phyloP scores from a whole-genome alignment of 129 eudicot species.

The Rutidosis leptorrhynchoides region DNA sequence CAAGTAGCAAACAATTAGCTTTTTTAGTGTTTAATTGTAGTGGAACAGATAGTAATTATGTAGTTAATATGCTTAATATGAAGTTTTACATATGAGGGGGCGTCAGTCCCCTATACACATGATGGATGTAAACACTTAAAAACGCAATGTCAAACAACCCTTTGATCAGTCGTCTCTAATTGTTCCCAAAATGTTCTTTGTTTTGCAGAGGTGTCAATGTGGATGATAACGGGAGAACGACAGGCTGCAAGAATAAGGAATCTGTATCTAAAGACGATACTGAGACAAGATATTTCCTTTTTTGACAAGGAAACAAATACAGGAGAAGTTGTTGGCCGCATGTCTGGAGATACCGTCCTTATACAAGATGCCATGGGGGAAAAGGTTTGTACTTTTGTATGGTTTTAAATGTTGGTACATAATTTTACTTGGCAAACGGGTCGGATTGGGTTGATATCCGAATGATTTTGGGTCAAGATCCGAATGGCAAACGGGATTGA shows the following conservation, averaged over 20 bases:
- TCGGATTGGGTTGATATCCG: too few relatives aligned
- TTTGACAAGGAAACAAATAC: slow-evolving; percentile 72
- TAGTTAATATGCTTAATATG: too few relatives aligned
- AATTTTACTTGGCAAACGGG: too few relatives aligned
- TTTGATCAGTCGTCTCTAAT: not conserved
- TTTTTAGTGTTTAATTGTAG: too few relatives aligned
- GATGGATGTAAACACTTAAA: too few relatives aligned
- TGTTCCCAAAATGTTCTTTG: not conserved
- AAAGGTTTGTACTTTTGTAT: slow-evolving; percentile 40
- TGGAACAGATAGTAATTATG: too few relatives aligned
- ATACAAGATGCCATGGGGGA: slow-evolving; percentile 92
- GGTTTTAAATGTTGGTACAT: slow-evolving; percentile 22
- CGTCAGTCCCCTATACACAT: too few relatives aligned
- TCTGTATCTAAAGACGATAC: slow-evolving; percentile 60
- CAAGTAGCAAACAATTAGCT: too few relatives aligned
- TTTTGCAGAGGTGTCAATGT: slow-evolving; percentile 66
- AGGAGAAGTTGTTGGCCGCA: slow-evolving; percentile 77
- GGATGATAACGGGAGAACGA: slow-evolving; percentile 93
- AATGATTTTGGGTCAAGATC: too few relatives aligned
- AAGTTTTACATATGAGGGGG: too few relatives aligned
- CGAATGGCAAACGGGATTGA: too few relatives aligned
- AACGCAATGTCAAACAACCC: not conserved
- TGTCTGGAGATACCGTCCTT: slow-evolving; percentile 73
- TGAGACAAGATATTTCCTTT: slow-evolving; percentile 60
- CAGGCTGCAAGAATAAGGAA: slow-evolving; percentile 75